These are phyloP conservation scores for Amesomyces nigricolor DNA, from an alignment of 2,329 filamentous ascomycete genomes.

Conservation along the genomic window DNA sequence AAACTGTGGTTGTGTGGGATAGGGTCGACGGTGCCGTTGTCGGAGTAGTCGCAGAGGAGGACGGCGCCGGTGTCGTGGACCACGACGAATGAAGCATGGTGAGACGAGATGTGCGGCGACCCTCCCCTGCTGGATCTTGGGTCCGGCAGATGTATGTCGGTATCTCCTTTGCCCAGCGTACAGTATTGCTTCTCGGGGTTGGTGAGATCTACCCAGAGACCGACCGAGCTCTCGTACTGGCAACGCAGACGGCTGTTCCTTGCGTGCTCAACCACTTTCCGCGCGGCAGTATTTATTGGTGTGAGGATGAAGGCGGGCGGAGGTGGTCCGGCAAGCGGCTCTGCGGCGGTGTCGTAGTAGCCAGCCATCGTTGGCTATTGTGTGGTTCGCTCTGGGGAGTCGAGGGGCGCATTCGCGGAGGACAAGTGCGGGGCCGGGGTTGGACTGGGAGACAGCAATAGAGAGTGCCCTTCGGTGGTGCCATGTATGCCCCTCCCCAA, in stretches of 20 bases:
- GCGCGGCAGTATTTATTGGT: conserved; percentile 18
- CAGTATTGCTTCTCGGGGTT: conserved; percentile 6
- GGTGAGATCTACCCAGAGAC: conserved; percentile 23
- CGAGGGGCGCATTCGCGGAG: conserved; percentile 10
- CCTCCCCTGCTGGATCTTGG: conserved; percentile 7
- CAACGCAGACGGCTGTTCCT: conserved; percentile 3
- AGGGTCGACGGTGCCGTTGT: conserved; percentile 22
- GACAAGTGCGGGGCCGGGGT: conserved; percentile 16
- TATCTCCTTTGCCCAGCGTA: conserved; percentile 20
- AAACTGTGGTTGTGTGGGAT: conserved; percentile 18
- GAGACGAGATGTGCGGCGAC: conserved; percentile 21
- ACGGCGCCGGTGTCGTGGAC: conserved; percentile 26
- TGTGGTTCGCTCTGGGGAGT: conserved; percentile 1
- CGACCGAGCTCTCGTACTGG: conserved; percentile 15
- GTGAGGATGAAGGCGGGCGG: conserved; percentile 16
- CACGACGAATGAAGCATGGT: conserved; percentile 26
- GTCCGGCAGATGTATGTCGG: conserved; percentile 26
- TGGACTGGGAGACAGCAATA: not conserved
- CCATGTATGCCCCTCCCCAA: conserved; percentile 8
- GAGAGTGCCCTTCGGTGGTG: not conserved
- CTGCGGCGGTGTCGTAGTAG: conserved; percentile 7
- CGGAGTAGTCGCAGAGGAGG: conserved; percentile 25
- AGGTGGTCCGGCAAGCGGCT: not conserved
- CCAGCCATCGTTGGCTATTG: conserved; percentile 13
- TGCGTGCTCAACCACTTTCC: conserved; percentile 9